Percentiles rank a stretch among this genome's conserved stretches.
phyloP scores from a whole-genome alignment of 2,329 filamentous ascomycete genomes.

The Parastagonospora avenae region DNA sequence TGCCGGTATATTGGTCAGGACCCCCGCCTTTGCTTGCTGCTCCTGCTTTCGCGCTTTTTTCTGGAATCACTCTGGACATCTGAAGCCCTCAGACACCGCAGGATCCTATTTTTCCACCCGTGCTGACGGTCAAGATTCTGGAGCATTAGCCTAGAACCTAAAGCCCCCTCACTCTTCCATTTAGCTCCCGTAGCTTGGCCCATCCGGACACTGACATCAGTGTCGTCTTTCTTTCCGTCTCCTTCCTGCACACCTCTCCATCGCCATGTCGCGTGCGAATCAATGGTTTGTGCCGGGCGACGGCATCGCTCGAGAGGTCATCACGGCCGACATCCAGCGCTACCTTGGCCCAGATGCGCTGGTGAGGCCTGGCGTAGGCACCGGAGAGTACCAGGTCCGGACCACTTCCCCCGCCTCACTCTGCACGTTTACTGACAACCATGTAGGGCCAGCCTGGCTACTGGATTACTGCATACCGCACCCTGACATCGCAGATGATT shows the following conservation, averaged over 20 bases:
- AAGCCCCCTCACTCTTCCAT: slow-evolving; percentile 35
- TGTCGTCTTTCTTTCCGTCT: slow-evolving; percentile 40
- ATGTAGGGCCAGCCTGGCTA: slow-evolving; percentile 52
- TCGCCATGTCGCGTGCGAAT: slow-evolving; percentile 45
- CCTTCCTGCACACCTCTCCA: slow-evolving; percentile 20
- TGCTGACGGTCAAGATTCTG: slow-evolving; percentile 24
- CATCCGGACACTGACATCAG: slow-evolving; percentile 43
- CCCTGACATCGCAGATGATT: slow-evolving; percentile 58
- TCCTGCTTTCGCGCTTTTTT: slow-evolving; percentile 29
- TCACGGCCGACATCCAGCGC: slow-evolving; percentile 58
- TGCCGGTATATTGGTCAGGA: slow-evolving; percentile 46
- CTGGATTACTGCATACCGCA: slow-evolving; percentile 59
- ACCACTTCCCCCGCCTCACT: slow-evolving; percentile 13
- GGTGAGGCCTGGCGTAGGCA: slow-evolving; percentile 54
- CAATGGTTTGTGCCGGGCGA: slow-evolving; percentile 58
- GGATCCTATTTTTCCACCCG: slow-evolving; percentile 32
- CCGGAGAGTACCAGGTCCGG: slow-evolving; percentile 52
- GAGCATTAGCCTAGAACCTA: slow-evolving; percentile 36
- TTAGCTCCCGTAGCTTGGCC: slow-evolving; percentile 43
- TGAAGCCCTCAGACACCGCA: slow-evolving; percentile 27
- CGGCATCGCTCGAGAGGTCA: slow-evolving; percentile 58
- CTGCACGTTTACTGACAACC: slow-evolving; percentile 20
- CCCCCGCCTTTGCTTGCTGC: slow-evolving; percentile 39
- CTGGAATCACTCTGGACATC: slow-evolving; percentile 32
- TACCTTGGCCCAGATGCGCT: slow-evolving; percentile 58